Evolutionary conservation across 75 land plant genomes (phyloP), one percentile per base, ranked within the genome.

Genomic region (Adiantum capillusveneris): DNA sequence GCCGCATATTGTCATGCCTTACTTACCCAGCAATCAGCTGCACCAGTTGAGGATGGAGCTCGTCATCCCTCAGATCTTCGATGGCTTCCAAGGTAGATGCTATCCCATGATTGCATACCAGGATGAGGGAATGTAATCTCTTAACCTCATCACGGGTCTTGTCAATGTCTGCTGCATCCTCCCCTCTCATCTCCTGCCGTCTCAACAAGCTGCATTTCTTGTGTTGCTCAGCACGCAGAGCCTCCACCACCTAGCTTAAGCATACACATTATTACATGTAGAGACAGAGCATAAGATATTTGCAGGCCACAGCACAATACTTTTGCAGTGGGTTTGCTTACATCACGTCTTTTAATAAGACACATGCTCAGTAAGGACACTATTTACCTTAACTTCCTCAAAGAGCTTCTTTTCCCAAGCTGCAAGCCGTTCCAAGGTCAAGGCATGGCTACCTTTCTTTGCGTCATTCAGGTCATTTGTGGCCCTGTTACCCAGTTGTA

Each of bases 331-430:
- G n/a, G n/a, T n/a, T n/a, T n/a, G n/a, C n/a, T n/a, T n/a, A n/a
- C n/a, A n/a, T n/a, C n/a, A n/a, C n/a, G n/a, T n/a, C n/a, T n/a
- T n/a, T n/a, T n/a, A n/a, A n/a, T n/a, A n/a, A n/a, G n/a, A n/a
- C n/a, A n/a, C n/a, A n/a, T n/a, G n/a, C n/a, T n/a, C n/a, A n/a
- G 9, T 34, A 9, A 34, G 37, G 37, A 34, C 3, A 34, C 37
- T 9, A 34, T 39, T 39, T 66, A 85, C 98, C 97, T 87, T 91
- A 29, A 93, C 84, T 79, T 89, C 98, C 44, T 81, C 67, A 65
- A 89, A 89, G 17, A 93, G 83, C 67, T 88, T 93, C 76, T 89
- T 93, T 67, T 93, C 98, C 98, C 98, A 93, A 12, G 94, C 98
- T 58, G 82, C 70, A 30, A 93, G 84, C 34, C 83, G 74, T 37